Evolutionary conservation across 2,329 filamentous ascomycete genomes (phyloP).

Genomic region (Claviceps maximensis): DNA sequence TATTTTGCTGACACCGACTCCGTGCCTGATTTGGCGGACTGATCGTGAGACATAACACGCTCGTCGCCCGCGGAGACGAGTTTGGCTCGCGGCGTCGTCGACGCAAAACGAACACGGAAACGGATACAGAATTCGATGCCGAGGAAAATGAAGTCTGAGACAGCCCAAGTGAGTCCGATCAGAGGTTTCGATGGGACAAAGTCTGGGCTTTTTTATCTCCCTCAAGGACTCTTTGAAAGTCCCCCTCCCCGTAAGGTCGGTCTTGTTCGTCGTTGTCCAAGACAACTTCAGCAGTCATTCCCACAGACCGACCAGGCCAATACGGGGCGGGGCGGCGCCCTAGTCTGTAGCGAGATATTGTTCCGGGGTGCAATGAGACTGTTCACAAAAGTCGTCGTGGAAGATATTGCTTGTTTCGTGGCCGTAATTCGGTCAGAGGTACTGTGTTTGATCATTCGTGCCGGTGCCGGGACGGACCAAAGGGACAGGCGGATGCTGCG

Average conservation of each 20-base stretch:
- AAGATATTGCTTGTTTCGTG: neutral
- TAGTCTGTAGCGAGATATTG: neutral
- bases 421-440: neutral
- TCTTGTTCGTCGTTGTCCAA: constrained; percentile 1
- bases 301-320: constrained; percentile 5
- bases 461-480: constrained; percentile 7
- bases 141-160: neutral
- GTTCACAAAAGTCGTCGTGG: no score
- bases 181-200: neutral
- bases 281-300: neutral
- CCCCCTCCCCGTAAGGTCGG: constrained; percentile 4
- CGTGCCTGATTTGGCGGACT: constrained; percentile 23
- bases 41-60: constrained; percentile 38
- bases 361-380: neutral
- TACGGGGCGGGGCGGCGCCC: neutral
- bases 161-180: neutral
- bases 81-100: neutral
- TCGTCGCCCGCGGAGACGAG: neutral
- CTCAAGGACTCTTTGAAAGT: neutral
- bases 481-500: constrained; percentile 34
- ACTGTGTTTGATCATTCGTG: constrained; percentile 2
- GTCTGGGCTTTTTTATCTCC: neutral
- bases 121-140: neutral
- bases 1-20: constrained; percentile 20
- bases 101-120: neutral